These are phyloP conservation scores for Neoconidiobolus thromboides DNA, from an alignment of 371 early-diverging fungal genomes.

Conservation along the genomic window DNA sequence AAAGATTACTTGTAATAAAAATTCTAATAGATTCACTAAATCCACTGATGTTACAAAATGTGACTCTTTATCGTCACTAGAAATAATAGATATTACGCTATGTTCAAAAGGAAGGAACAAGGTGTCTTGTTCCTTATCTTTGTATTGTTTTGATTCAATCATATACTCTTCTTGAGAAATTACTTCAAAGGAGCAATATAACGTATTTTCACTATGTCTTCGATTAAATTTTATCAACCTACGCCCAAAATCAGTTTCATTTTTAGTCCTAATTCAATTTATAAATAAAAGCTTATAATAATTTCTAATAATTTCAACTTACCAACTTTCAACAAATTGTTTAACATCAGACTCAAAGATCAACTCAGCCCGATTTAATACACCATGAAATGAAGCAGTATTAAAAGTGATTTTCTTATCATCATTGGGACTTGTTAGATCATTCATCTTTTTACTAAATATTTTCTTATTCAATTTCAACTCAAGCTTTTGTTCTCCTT, in stretches of 20 bases:
- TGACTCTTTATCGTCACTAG: not conserved
- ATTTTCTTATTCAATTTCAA: too few relatives aligned
- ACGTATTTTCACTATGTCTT: not conserved
- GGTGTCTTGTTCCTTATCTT: not conserved
- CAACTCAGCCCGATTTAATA: slow-evolving; percentile 1
- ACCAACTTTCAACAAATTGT: not conserved
- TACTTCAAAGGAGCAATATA: not conserved
- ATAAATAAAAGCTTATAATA: not conserved
- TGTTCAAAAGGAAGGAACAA: not conserved
- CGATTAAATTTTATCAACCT: not conserved
- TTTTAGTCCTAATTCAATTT: not conserved
- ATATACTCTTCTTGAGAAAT: not conserved
- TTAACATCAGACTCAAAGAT: not conserved
- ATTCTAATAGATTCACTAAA: not conserved
- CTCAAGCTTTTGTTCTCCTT: too few relatives aligned
- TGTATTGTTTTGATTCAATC: not conserved
- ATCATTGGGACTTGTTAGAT: too few relatives aligned
- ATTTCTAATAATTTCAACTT: not conserved
- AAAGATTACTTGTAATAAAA: not conserved
- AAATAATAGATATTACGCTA: not conserved
- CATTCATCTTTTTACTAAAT: too few relatives aligned
- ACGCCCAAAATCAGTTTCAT: not conserved
- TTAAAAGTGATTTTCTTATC: too few relatives aligned
- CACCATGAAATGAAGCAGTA: not conserved
- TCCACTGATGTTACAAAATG: slow-evolving; percentile 2